A percentile compares a stretch with the other conserved stretches of the same genome.
These are phyloP conservation scores for Microcyclosporella mali DNA, from an alignment of 2,329 filamentous ascomycete species.

Conservation along the genomic window DNA sequence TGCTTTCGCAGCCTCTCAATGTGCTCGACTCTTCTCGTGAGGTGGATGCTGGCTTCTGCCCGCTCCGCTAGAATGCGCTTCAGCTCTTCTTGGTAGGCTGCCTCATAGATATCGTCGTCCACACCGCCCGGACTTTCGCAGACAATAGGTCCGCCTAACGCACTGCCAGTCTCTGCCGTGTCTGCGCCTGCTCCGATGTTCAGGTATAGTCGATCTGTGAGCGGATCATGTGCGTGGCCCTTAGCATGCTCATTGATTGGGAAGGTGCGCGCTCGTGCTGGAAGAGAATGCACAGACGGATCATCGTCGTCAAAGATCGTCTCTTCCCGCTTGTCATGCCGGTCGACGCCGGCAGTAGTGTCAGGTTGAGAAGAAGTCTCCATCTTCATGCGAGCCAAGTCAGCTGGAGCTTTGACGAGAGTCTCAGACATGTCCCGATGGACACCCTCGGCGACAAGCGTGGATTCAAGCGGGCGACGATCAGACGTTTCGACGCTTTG, in stretches of 20 bases:
- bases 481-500: conserved; percentile 47
- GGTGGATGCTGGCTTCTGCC: conserved; percentile 52
- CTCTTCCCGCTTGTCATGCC: not conserved
- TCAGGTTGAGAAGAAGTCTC: conserved; percentile 4
- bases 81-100: conserved; percentile 77
- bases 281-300: conserved; percentile 4
- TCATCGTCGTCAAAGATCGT: conserved; percentile 7
- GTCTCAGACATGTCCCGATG: conserved; percentile 40
- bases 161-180: conserved; percentile 35
- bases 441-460: conserved; percentile 49
- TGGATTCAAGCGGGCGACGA: conserved; percentile 43
- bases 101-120: conserved; percentile 63
- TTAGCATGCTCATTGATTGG: conserved; percentile 39
- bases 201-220: conserved; percentile 63
- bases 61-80: conserved; percentile 56
- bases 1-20: conserved; percentile 18
- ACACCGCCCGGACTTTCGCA: conserved; percentile 20
- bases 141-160: conserved; percentile 25
- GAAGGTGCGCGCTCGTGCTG: conserved; percentile 30
- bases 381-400: conserved; percentile 6
- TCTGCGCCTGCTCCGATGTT: conserved; percentile 62
- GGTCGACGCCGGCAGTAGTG: not conserved
- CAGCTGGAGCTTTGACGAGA: conserved; percentile 9
- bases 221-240: conserved; percentile 58
- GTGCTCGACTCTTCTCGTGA: conserved; percentile 45